A percentile compares a stretch with the other conserved stretches of the same genome.
Conservation (phyloP, 768 basidiomycete genomes). For the Tephrocybe sp. region DNA sequence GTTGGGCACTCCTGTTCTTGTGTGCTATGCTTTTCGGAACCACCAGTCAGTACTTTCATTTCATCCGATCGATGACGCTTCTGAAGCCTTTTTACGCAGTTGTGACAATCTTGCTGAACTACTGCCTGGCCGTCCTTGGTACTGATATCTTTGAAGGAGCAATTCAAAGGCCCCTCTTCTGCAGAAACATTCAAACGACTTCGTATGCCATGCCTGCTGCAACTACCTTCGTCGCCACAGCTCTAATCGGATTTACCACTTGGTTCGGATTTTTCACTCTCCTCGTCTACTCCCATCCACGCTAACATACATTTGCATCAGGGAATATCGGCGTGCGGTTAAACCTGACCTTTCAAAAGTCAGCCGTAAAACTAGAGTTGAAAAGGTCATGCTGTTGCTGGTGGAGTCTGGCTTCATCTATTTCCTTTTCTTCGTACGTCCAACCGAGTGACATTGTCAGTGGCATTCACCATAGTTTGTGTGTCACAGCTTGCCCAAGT, state of each 20-base stretch:
- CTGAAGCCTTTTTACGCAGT: too few species aligned
- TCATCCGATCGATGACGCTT: too few species aligned
- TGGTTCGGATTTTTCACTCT: conserved; percentile 1
- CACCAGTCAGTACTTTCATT: background rate
- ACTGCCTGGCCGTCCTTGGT: conserved; percentile 10
- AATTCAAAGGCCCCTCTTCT: conserved; percentile 7
- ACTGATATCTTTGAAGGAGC: conserved; percentile 9
- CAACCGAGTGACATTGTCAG: background rate
- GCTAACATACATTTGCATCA: background rate
- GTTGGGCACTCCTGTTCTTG: background rate
- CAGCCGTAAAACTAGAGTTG: background rate
- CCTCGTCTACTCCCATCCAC: background rate
- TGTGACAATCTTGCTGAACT: background rate
- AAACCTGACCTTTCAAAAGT: background rate
- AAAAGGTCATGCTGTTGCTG: conserved; percentile 7
- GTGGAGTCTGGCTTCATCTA: conserved; percentile 7
- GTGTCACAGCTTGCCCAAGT: conserved; percentile 5
- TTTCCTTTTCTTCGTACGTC: conserved; percentile 11
- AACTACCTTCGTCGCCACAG: conserved; percentile 7
- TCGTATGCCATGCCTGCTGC: conserved; percentile 11
- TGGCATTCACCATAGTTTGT: background rate
- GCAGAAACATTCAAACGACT: conserved; percentile 8
- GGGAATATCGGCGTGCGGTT: conserved; percentile 6
- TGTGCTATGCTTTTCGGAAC: conserved; percentile 7
- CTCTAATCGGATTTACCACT: conserved; percentile 4